A percentile compares a stretch with the other conserved stretches of the same genome.
Conservation (phyloP, 1,284 basidiomycete genomes). For the Marasmius tenuissimus region DNA sequence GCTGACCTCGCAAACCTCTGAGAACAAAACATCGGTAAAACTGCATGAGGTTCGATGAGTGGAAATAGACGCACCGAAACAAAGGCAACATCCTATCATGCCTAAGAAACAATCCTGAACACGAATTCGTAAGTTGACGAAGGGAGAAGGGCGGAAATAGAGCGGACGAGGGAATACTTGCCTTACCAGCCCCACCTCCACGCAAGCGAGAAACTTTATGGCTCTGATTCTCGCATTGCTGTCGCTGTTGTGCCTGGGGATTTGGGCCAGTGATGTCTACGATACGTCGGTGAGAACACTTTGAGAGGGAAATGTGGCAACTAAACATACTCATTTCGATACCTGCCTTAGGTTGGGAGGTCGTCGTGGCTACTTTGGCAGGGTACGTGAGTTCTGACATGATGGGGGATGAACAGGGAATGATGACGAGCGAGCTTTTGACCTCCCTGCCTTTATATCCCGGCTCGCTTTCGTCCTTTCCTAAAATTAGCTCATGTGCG, state of each 20-base stretch:
- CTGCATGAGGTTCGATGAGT: not conserved
- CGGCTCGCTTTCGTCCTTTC: too few species aligned
- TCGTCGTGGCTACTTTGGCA: slow-evolving; percentile 34
- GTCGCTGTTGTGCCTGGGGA: slow-evolving; percentile 24
- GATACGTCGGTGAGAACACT: not conserved
- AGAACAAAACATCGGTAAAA: not conserved
- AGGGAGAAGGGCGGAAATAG: not conserved
- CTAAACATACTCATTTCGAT: slow-evolving; percentile 52
- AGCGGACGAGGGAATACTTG: slow-evolving; percentile 24
- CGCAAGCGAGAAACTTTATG: slow-evolving; percentile 52
- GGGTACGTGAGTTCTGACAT: slow-evolving; percentile 16
- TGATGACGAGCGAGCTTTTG: not conserved
- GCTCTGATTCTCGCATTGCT: slow-evolving; percentile 26
- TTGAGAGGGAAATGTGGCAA: slow-evolving; percentile 31
- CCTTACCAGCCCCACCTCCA: slow-evolving; percentile 63
- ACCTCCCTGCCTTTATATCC: too few species aligned
- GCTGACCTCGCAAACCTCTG: slow-evolving; percentile 48
- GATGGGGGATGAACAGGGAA: not conserved
- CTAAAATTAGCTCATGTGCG: too few species aligned
- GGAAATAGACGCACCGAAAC: slow-evolving; percentile 49
- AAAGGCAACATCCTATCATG: slow-evolving; percentile 60
- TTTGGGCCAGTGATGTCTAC: slow-evolving; percentile 25
- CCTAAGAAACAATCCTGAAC: slow-evolving; percentile 61
- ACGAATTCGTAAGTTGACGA: slow-evolving; percentile 7
- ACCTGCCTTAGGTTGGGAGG: slow-evolving; percentile 47